Evolutionary conservation across 805 yeast species (phyloP).

Genomic region (Suhomyces prunicola): DNA sequence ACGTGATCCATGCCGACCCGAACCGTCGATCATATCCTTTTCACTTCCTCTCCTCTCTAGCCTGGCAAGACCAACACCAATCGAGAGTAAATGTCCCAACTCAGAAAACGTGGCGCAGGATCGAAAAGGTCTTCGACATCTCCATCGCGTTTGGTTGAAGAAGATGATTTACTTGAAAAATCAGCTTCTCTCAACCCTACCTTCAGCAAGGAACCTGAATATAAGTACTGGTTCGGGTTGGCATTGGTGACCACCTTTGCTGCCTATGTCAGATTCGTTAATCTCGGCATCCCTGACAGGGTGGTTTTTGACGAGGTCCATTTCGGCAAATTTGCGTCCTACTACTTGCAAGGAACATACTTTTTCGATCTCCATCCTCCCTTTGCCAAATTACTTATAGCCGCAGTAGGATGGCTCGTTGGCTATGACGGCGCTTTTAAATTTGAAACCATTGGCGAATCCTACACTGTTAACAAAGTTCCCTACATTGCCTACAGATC

Average conservation of each 20-base stretch:
- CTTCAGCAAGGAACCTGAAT: constrained; percentile 21
- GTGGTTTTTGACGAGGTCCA: constrained; percentile 88
- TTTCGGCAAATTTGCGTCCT: constrained; percentile 81
- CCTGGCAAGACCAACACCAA: background rate
- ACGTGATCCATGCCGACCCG: background rate
- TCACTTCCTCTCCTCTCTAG: background rate
- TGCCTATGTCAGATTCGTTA: constrained; percentile 54
- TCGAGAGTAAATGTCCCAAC: background rate
- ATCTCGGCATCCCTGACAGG: constrained; percentile 61
- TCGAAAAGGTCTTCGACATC: background rate
- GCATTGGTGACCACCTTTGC: constrained; percentile 41
- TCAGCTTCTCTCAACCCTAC: background rate
- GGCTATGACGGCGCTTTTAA: constrained; percentile 93
- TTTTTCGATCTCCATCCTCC: constrained; percentile 99
- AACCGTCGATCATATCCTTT: background rate
- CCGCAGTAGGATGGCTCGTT: constrained; percentile 80
- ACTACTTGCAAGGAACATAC: constrained; percentile 84
- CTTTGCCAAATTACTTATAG: constrained; percentile 89
- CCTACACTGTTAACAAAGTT: constrained; percentile 71
- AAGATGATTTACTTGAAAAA: constrained; percentile 1
- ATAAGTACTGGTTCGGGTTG: constrained; percentile 33
- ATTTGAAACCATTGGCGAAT: constrained; percentile 85
- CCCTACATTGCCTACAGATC: constrained; percentile 85
- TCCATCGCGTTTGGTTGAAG: background rate
- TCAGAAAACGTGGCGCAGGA: background rate